Evolutionary conservation across 2,329 filamentous ascomycete species (phyloP).

Genomic region (Huntiella omanensis): DNA sequence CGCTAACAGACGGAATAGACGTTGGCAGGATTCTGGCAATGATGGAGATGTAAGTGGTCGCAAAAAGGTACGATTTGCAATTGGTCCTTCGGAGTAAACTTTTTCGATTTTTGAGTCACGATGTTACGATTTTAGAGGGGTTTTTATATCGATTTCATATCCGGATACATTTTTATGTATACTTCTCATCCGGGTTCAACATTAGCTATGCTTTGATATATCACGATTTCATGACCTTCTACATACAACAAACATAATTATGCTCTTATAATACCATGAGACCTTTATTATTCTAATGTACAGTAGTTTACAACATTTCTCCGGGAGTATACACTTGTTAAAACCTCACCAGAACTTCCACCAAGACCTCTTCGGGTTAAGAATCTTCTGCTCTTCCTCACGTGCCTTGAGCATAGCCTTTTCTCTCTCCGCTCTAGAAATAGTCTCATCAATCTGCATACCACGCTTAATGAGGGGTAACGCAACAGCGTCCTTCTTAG

Average conservation of each 20-base stretch:
- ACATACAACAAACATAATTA: background rate
- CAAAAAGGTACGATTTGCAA: no score
- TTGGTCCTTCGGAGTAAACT: background rate
- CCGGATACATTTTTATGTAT: background rate
- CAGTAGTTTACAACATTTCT: no score
- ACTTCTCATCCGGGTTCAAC: background rate
- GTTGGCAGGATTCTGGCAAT: slow-evolving; percentile 1
- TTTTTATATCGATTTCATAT: background rate
- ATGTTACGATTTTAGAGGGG: background rate
- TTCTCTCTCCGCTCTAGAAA: slow-evolving; percentile 8
- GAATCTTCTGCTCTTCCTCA: slow-evolving; percentile 18
- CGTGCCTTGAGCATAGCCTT: slow-evolving; percentile 13
- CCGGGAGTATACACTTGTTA: background rate
- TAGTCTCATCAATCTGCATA: slow-evolving; percentile 1
- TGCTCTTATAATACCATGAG: no score
- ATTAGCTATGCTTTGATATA: background rate
- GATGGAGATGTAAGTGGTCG: no score
- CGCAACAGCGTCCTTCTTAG: slow-evolving; percentile 2
- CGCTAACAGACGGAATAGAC: slow-evolving; percentile 16
- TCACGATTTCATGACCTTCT: background rate
- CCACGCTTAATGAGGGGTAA: slow-evolving; percentile 1
- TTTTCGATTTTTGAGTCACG: background rate
- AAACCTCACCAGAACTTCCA: slow-evolving; percentile 34
- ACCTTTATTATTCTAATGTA: no score
- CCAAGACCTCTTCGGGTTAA: slow-evolving; percentile 24